Evolutionary conservation across 2,329 filamentous ascomycete species (phyloP).

Genomic region (Aspergillus pseudoglaucus): DNA sequence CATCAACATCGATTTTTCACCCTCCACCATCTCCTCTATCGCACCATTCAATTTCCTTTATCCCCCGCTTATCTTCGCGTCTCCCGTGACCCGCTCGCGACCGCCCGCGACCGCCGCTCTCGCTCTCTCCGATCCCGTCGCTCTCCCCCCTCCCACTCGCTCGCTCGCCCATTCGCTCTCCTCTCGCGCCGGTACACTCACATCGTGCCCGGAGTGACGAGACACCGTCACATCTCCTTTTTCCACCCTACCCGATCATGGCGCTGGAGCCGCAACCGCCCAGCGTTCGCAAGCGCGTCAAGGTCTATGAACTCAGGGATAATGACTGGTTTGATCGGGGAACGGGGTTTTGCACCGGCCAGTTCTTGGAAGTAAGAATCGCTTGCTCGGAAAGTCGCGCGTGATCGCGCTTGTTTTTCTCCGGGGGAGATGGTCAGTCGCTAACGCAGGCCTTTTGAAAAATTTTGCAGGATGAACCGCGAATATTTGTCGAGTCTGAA

Average conservation of each 20-base stretch:
- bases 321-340: conserved; percentile 99
- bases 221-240: conserved; percentile 21
- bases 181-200: conserved; percentile 29
- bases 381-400: conserved; percentile 8
- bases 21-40: conserved; percentile 5
- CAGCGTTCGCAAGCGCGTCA: conserved; percentile 63
- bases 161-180: conserved; percentile 16
- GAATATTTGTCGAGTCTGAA: conserved; percentile 87
- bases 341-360: conserved; percentile 87
- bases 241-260: conserved; percentile 35
- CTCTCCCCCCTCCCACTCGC: conserved; percentile 15
- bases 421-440: neutral
- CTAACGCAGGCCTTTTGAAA: neutral
- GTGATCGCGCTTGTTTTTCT: conserved; percentile 9
- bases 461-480: conserved; percentile 63
- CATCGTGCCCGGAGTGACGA: conserved; percentile 33
- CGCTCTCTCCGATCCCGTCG: conserved; percentile 12
- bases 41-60: conserved; percentile 6
- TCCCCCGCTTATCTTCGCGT: conserved; percentile 14
- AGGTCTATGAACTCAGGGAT: conserved; percentile 96
- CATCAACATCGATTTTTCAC: conserved; percentile 8
- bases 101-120: conserved; percentile 7
- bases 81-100: conserved; percentile 7
- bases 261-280: conserved; percentile 43
- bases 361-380: conserved; percentile 61